Evolutionary conservation across 2,329 filamentous ascomycete genomes (phyloP), one percentile per base, ranked within the genome.

Genomic region (Knufia fluminis): DNA sequence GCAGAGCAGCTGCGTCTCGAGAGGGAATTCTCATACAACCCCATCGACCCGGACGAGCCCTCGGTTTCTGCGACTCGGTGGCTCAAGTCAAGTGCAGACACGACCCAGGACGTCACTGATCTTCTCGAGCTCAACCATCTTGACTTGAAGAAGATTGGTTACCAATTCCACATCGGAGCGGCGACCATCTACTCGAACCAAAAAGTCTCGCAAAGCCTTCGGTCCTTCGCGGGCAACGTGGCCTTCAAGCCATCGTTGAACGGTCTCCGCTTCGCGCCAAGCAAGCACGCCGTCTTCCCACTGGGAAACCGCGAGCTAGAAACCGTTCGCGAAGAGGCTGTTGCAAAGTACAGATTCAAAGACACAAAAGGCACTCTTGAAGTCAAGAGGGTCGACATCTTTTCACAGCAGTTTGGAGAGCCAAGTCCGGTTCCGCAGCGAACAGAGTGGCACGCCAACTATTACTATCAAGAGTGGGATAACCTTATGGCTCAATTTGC

Each of bases 321-420:
- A 31, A 28, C 14, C 19, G 48, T 70, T 33, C 57, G 66, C 6
- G 68, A 71, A 47, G 67, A 71, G 41, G 60, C 66, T 1, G 61
- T 66, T 0, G 53, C 70, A 23, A 61, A 61, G n/a, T 69, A 68
- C 45, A 57, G 56, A 2, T 57, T 72, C 35, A 68, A 65, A 48
- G 60, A 61, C 4, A 70, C 68, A 0, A 62, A 65, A 2, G 69
- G 68, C 47, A 60, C 66, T 7, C 60, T 72, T n/a, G 70, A 71
- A 50, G 58, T 72, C 28, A 62, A 66, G 7, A 65, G 69, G 3
- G 70, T 68, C 47, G 69, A 72, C 48, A 51, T 48, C 12, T 60
- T 52, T 45, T 51, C 52, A 3, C 53, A 52, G 10, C 52, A 54
- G 35, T 38, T 20, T 19, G 52, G 23, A 33, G 35, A 35, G 19